Evolutionary conservation across 2,329 filamentous ascomycete genomes (phyloP), one percentile per base, ranked within the genome.

Genomic region (Aquanectria penicillioides): DNA sequence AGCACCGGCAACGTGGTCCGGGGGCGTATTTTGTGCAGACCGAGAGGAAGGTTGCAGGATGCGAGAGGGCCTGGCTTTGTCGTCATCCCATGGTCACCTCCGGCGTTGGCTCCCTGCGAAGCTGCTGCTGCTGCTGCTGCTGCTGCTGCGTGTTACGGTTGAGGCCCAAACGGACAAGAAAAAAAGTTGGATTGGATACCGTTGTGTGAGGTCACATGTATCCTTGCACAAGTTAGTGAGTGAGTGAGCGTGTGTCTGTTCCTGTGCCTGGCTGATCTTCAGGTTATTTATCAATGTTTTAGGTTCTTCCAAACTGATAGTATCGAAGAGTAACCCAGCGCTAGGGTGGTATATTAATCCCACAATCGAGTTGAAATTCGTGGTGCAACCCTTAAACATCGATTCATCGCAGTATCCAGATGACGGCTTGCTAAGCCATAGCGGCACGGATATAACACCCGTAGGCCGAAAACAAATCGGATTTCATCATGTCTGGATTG

Each of bases 181-280:
- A 22, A 53, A 38, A 41, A 33, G 23, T 20, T 18, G 41, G 44
- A 58, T 47, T 13, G 34, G 31, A 36, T 26, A 28, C 13, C 13
- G 25, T 41, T 20, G 50, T 60, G 34, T 22, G 50, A 44, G 43
- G 31, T 37, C 44, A 59, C 36, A 38, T 47, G 33, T 47, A 58
- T 63, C 55, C 63, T 66, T 56, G 29, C 53, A 44, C 34, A 44
- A 38, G 26, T 22, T n/a, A n/a, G n/a, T n/a, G n/a, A n/a, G n/a
- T n/a, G n/a, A n/a, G n/a, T n/a, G n/a, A n/a, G n/a, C n/a, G n/a
- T n/a, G n/a, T n/a, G n/a, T n/a, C n/a, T n/a, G 29, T 36, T n/a
- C 40, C 26, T 52, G 34, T 25, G 34, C 36, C 26, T 26, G 33
- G 44, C 17, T n/a, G n/a, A n/a, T n/a, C n/a, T n/a, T n/a, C n/a